phyloP scores from a whole-genome alignment of 441 rosid genomes.

The Hura crepitans region DNA sequence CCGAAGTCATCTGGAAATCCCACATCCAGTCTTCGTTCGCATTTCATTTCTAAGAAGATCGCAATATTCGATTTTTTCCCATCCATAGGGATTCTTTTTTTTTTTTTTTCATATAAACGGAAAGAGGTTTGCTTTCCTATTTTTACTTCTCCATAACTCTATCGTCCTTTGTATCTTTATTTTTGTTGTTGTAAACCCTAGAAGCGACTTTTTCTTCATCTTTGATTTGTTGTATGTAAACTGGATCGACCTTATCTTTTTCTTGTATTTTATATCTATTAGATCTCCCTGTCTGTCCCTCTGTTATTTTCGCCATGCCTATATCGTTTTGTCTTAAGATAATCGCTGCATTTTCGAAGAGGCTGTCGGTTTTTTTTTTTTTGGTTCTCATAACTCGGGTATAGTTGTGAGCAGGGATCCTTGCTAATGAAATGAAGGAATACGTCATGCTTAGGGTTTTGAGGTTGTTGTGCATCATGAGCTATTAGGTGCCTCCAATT shows the following conservation, averaged over 20 bases:
- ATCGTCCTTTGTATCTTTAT: neutral
- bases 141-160: neutral
- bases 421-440: neutral
- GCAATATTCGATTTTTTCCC: neutral
- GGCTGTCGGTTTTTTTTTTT: neutral
- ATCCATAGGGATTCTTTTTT: neutral
- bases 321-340: neutral
- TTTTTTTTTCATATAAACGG: neutral
- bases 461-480: neutral
- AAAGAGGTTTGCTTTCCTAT: neutral
- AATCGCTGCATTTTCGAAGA: neutral
- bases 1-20: neutral
- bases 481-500: neutral
- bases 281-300: neutral
- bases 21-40: neutral
- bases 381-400: neutral
- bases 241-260: neutral
- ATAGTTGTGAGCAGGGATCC: neutral
- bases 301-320: neutral
- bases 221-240: neutral
- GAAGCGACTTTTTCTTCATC: neutral
- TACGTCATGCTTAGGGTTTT: neutral
- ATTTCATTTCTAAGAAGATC: neutral
- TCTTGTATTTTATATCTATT: neutral
- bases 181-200: conserved; percentile 14